Evolutionary conservation across 768 basidiomycete genomes (phyloP).

Genomic region (Jaapia argillacea): DNA sequence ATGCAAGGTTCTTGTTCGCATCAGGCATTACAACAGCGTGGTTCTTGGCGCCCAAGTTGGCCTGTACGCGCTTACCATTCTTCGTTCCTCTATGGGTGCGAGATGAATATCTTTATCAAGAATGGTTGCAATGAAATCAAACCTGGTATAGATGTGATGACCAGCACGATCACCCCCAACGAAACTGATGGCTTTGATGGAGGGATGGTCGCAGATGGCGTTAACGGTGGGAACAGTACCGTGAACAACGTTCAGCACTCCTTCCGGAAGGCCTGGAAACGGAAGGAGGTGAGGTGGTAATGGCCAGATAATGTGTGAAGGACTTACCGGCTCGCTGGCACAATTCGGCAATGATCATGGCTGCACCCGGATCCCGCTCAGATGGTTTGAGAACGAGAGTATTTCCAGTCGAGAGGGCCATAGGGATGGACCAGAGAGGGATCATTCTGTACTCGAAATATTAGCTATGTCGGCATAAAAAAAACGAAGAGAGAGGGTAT

Average conservation of each 20-base stretch:
- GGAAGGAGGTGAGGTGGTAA: too few relatives aligned
- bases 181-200: constrained; percentile 92
- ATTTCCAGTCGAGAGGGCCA: constrained; percentile 86
- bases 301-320: constrained; percentile 1
- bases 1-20: constrained; percentile 84
- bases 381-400: constrained; percentile 93
- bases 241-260: constrained; percentile 89
- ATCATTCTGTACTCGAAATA: constrained; percentile 66
- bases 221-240: constrained; percentile 88
- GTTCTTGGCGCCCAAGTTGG: constrained; percentile 94
- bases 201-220: constrained; percentile 84
- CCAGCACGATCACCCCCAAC: constrained; percentile 93
- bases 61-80: constrained; percentile 85
- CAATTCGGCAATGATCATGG: constrained; percentile 96
- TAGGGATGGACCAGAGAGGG: constrained; percentile 90
- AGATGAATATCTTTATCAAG: constrained; percentile 1
- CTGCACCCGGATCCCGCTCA: constrained; percentile 93
- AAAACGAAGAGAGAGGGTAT: neutral
- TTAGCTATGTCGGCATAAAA: too few relatives aligned
- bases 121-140: neutral
- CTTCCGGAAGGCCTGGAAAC: constrained; percentile 60
- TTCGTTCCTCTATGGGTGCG: constrained; percentile 63
- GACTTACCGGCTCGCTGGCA: constrained; percentile 69
- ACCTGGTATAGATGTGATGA: constrained; percentile 82
- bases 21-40: constrained; percentile 92